These are phyloP conservation scores for Backusella australiensis DNA, from an alignment of 192 early-diverging fungal genomes.

Conservation along the genomic window DNA sequence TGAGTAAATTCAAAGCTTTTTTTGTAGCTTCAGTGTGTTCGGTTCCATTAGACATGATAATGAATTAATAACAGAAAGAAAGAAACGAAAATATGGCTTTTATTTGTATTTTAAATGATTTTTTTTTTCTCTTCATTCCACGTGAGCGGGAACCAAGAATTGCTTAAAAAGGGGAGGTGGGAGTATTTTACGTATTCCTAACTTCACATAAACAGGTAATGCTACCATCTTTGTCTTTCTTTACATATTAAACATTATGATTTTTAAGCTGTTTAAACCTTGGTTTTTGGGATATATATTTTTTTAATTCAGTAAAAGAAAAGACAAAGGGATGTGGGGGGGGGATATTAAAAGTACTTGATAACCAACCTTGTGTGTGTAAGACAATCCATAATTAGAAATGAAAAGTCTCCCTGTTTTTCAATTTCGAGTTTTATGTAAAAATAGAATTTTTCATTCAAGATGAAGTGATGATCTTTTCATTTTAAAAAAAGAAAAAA, in stretches of 20 bases:
- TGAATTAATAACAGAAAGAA: neutral
- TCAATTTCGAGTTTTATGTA: neutral
- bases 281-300: neutral
- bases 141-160: neutral
- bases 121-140: neutral
- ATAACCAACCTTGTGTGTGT: neutral
- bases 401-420: neutral
- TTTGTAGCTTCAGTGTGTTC: neutral
- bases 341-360: neutral
- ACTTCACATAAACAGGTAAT: neutral
- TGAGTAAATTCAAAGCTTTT: constrained; percentile 35
- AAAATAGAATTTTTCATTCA: neutral
- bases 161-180: neutral
- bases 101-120: neutral
- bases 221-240: no score
- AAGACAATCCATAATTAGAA: no score
- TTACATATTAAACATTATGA: no score
- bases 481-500: neutral
- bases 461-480: neutral
- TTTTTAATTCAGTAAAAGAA: neutral
- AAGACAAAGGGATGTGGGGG: neutral
- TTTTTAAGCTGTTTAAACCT: neutral
- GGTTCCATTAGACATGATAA: neutral
- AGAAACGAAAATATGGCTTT: neutral
- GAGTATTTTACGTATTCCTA: neutral